Conservation (phyloP, 805 yeast species). For the Spathaspora gorwiae region DNA sequence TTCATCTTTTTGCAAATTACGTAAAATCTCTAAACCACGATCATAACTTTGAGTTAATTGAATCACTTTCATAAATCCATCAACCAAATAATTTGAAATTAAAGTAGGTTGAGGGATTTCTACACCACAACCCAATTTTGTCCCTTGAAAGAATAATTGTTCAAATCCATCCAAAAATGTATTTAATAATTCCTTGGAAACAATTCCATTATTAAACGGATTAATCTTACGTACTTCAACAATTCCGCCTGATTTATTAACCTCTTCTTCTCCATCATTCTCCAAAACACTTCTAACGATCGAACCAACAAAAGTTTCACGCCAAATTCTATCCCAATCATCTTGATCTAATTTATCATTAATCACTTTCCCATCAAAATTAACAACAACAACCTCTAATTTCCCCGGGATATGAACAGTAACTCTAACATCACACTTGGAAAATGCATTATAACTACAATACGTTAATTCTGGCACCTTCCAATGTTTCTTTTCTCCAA, state of each 20-base stretch:
- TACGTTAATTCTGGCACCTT: constrained; percentile 69
- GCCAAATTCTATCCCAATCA: constrained; percentile 53
- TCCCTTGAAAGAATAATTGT: constrained; percentile 60
- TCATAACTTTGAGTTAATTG: constrained; percentile 62
- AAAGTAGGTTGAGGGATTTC: constrained; percentile 66
- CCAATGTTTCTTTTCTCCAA: constrained; percentile 67
- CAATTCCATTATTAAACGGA: constrained; percentile 54
- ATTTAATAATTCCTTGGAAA: constrained; percentile 37
- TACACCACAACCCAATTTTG: constrained; percentile 58
- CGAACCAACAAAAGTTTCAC: constrained; percentile 59
- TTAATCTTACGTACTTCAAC: constrained; percentile 82
- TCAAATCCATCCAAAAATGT: constrained; percentile 64
- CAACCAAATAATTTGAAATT: constrained; percentile 65
- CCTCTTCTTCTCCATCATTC: constrained; percentile 76
- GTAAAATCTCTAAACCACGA: constrained; percentile 55
- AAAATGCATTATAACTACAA: constrained; percentile 58
- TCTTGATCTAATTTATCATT: constrained; percentile 43
- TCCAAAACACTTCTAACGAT: constrained; percentile 70
- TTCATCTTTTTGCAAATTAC: constrained; percentile 47
- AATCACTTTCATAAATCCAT: constrained; percentile 63
- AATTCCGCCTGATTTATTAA: constrained; percentile 56
- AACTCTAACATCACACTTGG: constrained; percentile 65
- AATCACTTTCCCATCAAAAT: constrained; percentile 48
- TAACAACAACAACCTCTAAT: constrained; percentile 52
- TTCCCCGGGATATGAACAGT: constrained; percentile 74